Evolutionary conservation across 805 yeast species (phyloP).

Genomic region (Candida mattraensis): DNA sequence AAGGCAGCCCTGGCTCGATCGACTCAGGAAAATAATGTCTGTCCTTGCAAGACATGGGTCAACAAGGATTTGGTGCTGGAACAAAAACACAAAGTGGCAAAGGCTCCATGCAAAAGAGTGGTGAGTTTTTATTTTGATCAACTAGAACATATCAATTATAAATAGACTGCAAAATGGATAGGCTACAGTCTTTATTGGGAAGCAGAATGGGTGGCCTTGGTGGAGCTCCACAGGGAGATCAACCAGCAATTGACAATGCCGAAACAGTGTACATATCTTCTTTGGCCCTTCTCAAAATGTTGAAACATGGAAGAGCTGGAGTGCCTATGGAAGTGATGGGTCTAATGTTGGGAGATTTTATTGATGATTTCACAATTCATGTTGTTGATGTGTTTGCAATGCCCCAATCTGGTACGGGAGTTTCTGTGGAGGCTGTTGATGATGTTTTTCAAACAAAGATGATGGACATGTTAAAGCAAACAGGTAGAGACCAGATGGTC

Average conservation of each 20-base stretch:
- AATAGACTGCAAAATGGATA: too few relatives aligned
- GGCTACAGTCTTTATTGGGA: conserved; percentile 35
- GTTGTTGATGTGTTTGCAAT: conserved; percentile 98
- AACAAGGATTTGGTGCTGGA: too few relatives aligned
- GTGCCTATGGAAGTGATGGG: conserved; percentile 90
- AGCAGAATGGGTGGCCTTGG: conserved; percentile 35
- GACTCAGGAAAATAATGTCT: too few relatives aligned
- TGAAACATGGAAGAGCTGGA: conserved; percentile 95
- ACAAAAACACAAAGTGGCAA: too few relatives aligned
- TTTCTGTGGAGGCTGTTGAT: conserved; percentile 98
- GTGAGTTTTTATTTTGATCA: too few relatives aligned
- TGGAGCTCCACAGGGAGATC: conserved; percentile 45
- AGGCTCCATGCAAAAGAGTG: too few relatives aligned
- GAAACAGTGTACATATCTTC: conserved; percentile 97
- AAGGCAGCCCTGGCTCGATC: too few relatives aligned
- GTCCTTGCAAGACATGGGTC: too few relatives aligned
- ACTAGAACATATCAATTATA: too few relatives aligned
- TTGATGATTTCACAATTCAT: conserved; percentile 94
- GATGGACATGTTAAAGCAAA: conserved; percentile 99
- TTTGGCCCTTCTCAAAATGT: conserved; percentile 91
- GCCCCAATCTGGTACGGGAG: conserved; percentile 98
- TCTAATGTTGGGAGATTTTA: conserved; percentile 95
- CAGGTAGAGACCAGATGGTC: conserved; percentile 99
- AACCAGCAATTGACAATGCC: conserved; percentile 88
- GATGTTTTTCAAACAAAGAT: conserved; percentile 97